A percentile compares a stretch with the other conserved stretches of the same genome.
Evolutionary conservation across 2,329 filamentous ascomycete genomes (phyloP).

Genomic region (Pseudogymnoascus sp.): DNA sequence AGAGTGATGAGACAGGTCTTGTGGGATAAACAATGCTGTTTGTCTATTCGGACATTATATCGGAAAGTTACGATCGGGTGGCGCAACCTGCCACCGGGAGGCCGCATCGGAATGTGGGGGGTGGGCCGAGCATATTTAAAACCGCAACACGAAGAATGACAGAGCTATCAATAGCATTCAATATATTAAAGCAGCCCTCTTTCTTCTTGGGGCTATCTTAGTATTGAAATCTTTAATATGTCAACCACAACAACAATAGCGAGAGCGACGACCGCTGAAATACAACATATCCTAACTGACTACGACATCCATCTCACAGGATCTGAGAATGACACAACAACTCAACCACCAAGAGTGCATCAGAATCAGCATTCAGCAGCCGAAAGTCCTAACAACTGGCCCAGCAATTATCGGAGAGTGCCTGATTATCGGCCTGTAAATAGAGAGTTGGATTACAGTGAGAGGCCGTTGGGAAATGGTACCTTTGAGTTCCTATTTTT

Average conservation of each 20-base stretch:
- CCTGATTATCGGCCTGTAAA: slow-evolving; percentile 42
- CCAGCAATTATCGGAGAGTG: slow-evolving; percentile 39
- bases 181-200: background rate
- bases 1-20: background rate
- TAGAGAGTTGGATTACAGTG: slow-evolving; percentile 33
- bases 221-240: background rate
- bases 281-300: slow-evolving; percentile 30
- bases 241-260: background rate
- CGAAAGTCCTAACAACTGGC: slow-evolving; percentile 37
- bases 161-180: background rate
- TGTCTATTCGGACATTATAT: background rate
- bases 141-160: background rate
- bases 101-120: background rate
- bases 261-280: background rate
- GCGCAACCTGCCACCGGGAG: background rate
- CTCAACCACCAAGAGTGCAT: background rate
- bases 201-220: background rate
- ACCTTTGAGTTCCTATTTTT: slow-evolving; percentile 40
- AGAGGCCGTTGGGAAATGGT: slow-evolving; percentile 37
- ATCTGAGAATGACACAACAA: slow-evolving; percentile 15
- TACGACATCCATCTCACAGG: slow-evolving; percentile 40
- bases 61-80: background rate
- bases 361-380: background rate
- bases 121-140: background rate
- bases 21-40: background rate